Base-by-base conservation (phyloP, 257 asterid species). In the Nicotiana otophora region DNA sequence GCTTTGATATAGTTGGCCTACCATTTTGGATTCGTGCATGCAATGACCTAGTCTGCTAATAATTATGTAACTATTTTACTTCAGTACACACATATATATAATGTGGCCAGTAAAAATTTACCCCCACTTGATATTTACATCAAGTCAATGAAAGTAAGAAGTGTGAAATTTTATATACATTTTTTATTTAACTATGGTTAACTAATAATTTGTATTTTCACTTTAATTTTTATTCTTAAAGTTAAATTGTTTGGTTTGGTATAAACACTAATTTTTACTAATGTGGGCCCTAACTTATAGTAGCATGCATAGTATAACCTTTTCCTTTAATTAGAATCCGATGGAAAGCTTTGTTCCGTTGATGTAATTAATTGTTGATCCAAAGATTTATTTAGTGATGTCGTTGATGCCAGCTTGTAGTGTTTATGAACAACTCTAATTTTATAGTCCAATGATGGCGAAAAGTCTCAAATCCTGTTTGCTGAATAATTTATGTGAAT, bases 361-460 rank as follows among this genome's bases (percentile, higher is more conserved):
- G 39, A 23, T 72, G 31, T 72, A 61, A 20, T 34, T 34, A 34
- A 11, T 0, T 28, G 36, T 64, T 12, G n/a, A 28, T 64, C 4
- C 70, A 5, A 30, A 26, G n/a, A 26, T 6, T 14, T 63, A 63
- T 14, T 15, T 15, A 70, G 46, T 39, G 15, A 48, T 10, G 12
- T 48, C 4, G 62, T 48, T 23, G 62, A 26, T 74, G 79, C 79
- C 79, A 74, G 62, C 79, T 72, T 48, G 79, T 48, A 74, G 30
- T 42, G 23, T 74, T 48, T 46, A 74, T 74, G 14, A 20, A 23
- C 23, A 48, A 74, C 7, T 72, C 58, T n/a, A 74, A 46, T 20
- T 14, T 48, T 26, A 23, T 69, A 23, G 80, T 2, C 80, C 62
- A 74, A 74, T 26, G 80, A 74, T 14, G 17, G 62, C 5, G 80